Evolutionary conservation across 1,284 basidiomycete species (phyloP), one percentile per base, ranked within the genome.

Genomic region (Ustilago crameri): DNA sequence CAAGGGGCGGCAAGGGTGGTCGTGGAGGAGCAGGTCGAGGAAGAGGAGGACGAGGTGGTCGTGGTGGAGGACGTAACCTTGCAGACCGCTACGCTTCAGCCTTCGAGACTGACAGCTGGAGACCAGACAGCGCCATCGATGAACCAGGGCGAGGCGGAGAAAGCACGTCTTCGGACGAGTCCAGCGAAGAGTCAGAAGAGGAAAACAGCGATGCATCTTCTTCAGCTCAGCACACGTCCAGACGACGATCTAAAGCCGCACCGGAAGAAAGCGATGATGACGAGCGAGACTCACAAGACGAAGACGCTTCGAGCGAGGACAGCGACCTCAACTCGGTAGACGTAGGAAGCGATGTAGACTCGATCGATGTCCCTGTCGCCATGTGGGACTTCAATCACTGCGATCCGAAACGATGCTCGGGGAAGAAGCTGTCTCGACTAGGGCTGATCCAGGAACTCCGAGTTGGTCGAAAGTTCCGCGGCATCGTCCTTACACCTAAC

Each of bases 401-500:
- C 83, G 95, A 98, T 84, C 95, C 95, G 0, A 89, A 90, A 51
- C 89, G 93, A 35, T 98, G 95, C 80, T 95, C 93, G 9, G 95
- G 95, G 12, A 97, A 97, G 86, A 95, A 94, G 82, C 88, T 98
- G 0, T 87, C 93, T 0, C 87, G 95, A 5, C 87, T 94, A 20
- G 92, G 93, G 1, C 86, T 98, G 32, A 91, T 97, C 80, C 89
- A 88, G 55, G 90, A 93, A 63, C 87, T 98, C 63, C 87, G 89
- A 49, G 88, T 98, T 9, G 94, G 95, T 0, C 88, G 91, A 58
- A 87, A 92, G 40, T 98, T 97, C 83, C 87, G 92, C 75, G 95
- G 95, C 3, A 86, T 98, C 49, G 95, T 97, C 30, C 87, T 98
- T 60, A 95, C 94, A 92, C 95, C 95, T 0, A 92, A 93, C 80